These are phyloP conservation scores for Backusella macrospora DNA, from an alignment of 192 early-diverging fungal genomes.

Conservation along the genomic window DNA sequence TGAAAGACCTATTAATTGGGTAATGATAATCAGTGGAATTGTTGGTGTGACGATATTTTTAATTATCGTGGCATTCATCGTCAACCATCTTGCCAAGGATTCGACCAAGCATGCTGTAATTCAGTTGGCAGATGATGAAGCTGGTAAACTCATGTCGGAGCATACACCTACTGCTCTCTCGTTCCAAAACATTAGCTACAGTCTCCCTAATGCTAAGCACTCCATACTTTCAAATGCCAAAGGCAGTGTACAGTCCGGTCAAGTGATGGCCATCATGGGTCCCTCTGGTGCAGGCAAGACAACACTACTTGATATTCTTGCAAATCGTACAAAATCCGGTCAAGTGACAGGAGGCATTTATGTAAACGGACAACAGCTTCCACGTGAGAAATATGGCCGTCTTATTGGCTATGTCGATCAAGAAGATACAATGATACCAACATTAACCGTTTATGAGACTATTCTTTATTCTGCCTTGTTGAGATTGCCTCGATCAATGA, in stretches of 20 bases:
- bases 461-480: slow-evolving; percentile 87
- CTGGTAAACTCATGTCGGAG: slow-evolving; percentile 70
- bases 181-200: slow-evolving; percentile 68
- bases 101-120: slow-evolving; percentile 34
- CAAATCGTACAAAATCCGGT: slow-evolving; percentile 71
- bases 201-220: slow-evolving; percentile 45
- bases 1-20: slow-evolving; percentile 41
- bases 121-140: slow-evolving; percentile 57
- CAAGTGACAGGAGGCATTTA: slow-evolving; percentile 72
- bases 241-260: slow-evolving; percentile 80
- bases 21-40: slow-evolving; percentile 46
- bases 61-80: slow-evolving; percentile 19
- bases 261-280: slow-evolving; percentile 93
- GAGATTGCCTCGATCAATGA: slow-evolving; percentile 75
- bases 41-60: slow-evolving; percentile 45
- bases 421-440: slow-evolving; percentile 57
- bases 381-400: slow-evolving; percentile 67
- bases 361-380: slow-evolving; percentile 74
- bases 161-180: slow-evolving; percentile 69
- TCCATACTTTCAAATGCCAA: slow-evolving; percentile 67
- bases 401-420: slow-evolving; percentile 77
- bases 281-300: slow-evolving; percentile 94
- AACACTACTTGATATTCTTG: slow-evolving; percentile 88
- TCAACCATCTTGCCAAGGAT: slow-evolving; percentile 35
- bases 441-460: slow-evolving; percentile 77